Evolutionary conservation across 306 rosid species (phyloP).

Genomic region (Inga leiocalycina): DNA sequence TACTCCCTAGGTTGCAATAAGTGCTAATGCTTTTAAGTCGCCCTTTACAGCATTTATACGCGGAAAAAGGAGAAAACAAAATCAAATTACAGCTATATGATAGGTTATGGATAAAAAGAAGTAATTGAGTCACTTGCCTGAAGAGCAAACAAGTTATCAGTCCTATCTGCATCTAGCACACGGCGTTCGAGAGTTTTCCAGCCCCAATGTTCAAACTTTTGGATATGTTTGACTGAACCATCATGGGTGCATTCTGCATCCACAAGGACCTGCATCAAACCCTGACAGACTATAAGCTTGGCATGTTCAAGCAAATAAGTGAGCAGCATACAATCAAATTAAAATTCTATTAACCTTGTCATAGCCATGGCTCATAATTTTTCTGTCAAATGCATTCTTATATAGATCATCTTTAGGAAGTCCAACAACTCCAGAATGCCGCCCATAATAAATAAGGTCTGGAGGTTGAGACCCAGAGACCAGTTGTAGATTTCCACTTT

Average conservation of each 20-base stretch:
- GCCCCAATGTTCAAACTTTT: conserved; percentile 92
- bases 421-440: conserved; percentile 75
- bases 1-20: not conserved
- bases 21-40: not conserved
- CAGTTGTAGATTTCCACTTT: conserved; percentile 39
- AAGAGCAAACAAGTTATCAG: conserved; percentile 65
- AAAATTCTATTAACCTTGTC: conserved; percentile 62
- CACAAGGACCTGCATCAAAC: conserved; percentile 73
- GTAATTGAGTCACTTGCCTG: conserved; percentile 58
- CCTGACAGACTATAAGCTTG: conserved; percentile 1
- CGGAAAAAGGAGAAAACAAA: not conserved
- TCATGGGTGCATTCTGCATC: conserved; percentile 99
- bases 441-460: conserved; percentile 85
- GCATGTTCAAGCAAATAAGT: conserved; percentile 1
- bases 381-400: conserved; percentile 45
- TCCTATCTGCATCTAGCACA: conserved; percentile 85
- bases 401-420: conserved; percentile 59
- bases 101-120: conserved; percentile 14
- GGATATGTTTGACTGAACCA: conserved; percentile 90
- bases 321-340: conserved; percentile 20
- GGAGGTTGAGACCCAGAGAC: conserved; percentile 54
- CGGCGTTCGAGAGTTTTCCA: conserved; percentile 85
- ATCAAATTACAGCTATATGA: not conserved
- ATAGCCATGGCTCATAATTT: conserved; percentile 60
- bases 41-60: not conserved